Evolutionary conservation across 371 early-diverging fungal genomes (phyloP).

Genomic region (Actinomucor elegans): DNA sequence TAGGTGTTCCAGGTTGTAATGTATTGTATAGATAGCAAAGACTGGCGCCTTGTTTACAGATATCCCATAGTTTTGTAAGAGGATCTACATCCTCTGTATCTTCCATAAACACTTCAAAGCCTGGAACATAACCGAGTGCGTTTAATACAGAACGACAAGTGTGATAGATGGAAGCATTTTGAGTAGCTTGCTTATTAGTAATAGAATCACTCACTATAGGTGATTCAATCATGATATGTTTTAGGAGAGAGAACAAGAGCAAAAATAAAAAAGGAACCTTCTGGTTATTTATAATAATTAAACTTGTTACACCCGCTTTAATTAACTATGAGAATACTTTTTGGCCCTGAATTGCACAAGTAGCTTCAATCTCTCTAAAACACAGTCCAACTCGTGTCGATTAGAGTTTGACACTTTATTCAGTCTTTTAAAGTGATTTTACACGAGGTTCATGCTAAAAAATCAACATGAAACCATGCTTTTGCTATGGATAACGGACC

Average conservation of each 20-base stretch:
- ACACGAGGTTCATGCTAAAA: constrained; percentile 11
- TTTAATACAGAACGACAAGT: constrained; percentile 60
- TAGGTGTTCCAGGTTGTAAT: constrained; percentile 54
- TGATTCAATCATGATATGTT: constrained; percentile 24
- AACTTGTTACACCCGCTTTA: constrained; percentile 22
- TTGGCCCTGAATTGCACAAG: constrained; percentile 11
- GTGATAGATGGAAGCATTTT: constrained; percentile 63
- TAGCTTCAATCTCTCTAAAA: background rate
- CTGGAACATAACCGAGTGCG: constrained; percentile 57
- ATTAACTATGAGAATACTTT: constrained; percentile 11
- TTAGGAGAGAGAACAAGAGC: background rate
- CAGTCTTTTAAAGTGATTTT: no score
- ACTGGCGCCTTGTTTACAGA: constrained; percentile 86
- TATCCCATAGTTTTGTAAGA: constrained; percentile 82
- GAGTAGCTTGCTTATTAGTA: constrained; percentile 34
- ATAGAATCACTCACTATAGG: constrained; percentile 31
- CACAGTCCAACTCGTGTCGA: constrained; percentile 3
- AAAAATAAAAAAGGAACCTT: constrained; percentile 4
- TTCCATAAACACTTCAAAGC: constrained; percentile 55
- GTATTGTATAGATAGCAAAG: constrained; percentile 84
- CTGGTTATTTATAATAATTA: constrained; percentile 3
- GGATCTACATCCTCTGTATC: constrained; percentile 50
- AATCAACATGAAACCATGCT: background rate
- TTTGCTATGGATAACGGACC: no score
- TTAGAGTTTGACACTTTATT: constrained; percentile 2